Evolutionary conservation across 805 yeast genomes (phyloP).

Genomic region (Cyberlindnera petersonii): DNA sequence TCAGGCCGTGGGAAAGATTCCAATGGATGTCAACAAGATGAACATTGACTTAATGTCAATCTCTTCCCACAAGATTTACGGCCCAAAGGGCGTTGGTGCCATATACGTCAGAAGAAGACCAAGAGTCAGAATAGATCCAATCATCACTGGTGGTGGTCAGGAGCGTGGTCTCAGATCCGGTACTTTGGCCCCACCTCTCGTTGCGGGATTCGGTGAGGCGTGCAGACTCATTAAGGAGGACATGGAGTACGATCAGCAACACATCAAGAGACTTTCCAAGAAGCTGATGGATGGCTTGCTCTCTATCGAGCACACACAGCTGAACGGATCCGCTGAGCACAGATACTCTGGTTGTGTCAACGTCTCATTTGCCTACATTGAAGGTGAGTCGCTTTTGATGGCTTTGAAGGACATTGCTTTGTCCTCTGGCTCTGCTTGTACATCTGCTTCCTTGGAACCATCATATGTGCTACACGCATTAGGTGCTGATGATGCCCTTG

Average conservation of each 20-base stretch:
- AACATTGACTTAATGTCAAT: conserved; percentile 92
- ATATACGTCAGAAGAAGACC: conserved; percentile 95
- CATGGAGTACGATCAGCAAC: conserved; percentile 64
- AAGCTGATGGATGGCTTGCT: conserved; percentile 71
- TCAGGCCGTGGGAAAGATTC: conserved; percentile 93
- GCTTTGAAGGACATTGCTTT: conserved; percentile 96
- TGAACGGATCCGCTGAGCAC: conserved; percentile 76
- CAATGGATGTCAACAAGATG: conserved; percentile 87
- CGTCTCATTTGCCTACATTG: conserved; percentile 94
- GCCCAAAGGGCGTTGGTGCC: conserved; percentile 98
- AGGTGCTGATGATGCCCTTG: conserved; percentile 97
- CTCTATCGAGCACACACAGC: conserved; percentile 79
- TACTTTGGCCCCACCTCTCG: conserved; percentile 93
- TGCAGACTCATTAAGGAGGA: conserved; percentile 78
- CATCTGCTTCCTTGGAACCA: conserved; percentile 97
- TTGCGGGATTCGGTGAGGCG: conserved; percentile 97
- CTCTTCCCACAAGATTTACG: conserved; percentile 94
- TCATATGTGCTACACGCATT: conserved; percentile 94
- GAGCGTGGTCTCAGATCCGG: conserved; percentile 98
- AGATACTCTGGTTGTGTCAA: conserved; percentile 94
- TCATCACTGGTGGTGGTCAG: conserved; percentile 97
- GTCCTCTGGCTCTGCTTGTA: conserved; percentile 96
- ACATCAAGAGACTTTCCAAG: conserved; percentile 67
- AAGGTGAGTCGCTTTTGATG: conserved; percentile 96
- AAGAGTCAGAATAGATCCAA: conserved; percentile 92